Percentiles rank a stretch among this genome's conserved stretches.
These are phyloP conservation scores for Zygosaccharomyces pseudorouxii DNA, from an alignment of 805 yeast species.

Conservation along the genomic window DNA sequence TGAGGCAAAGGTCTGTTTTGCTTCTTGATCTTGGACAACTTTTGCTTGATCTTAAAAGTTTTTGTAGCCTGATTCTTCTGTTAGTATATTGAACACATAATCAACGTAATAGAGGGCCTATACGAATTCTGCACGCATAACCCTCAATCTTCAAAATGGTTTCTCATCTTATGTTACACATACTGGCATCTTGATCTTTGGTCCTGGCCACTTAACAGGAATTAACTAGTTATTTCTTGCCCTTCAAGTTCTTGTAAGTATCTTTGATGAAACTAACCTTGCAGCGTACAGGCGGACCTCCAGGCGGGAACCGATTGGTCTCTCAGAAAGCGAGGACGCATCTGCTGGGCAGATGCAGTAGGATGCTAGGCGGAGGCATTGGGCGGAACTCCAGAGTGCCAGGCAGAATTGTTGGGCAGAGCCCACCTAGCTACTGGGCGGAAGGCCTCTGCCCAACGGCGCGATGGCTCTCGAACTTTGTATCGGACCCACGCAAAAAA, in stretches of 20 bases:
- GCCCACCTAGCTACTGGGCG: not conserved
- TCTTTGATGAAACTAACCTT: not conserved
- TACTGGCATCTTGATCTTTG: constrained; percentile 39
- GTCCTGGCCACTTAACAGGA: not conserved
- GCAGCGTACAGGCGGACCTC: not conserved
- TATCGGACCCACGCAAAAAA: constrained; percentile 1
- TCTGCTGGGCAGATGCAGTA: not conserved
- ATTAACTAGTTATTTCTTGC: not conserved
- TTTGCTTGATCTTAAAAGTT: constrained; percentile 95
- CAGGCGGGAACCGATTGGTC: not conserved
- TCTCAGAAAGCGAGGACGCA: not conserved
- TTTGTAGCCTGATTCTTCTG: constrained; percentile 70
- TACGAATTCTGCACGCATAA: not conserved
- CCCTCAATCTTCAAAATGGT: not conserved
- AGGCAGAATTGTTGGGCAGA: not conserved
- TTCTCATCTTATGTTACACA: constrained; percentile 22
- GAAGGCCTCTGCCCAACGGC: not conserved
- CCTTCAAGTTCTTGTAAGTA: constrained; percentile 1
- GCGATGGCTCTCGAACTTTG: not conserved
- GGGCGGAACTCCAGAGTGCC: not conserved
- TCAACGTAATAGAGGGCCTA: not conserved
- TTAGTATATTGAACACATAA: constrained; percentile 15
- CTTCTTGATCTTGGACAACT: constrained; percentile 97
- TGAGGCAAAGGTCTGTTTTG: constrained; percentile 99
- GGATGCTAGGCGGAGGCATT: not conserved